These are phyloP conservation scores for Tylopilus felleus DNA, from an alignment of 768 basidiomycete genomes.

Conservation along the genomic window DNA sequence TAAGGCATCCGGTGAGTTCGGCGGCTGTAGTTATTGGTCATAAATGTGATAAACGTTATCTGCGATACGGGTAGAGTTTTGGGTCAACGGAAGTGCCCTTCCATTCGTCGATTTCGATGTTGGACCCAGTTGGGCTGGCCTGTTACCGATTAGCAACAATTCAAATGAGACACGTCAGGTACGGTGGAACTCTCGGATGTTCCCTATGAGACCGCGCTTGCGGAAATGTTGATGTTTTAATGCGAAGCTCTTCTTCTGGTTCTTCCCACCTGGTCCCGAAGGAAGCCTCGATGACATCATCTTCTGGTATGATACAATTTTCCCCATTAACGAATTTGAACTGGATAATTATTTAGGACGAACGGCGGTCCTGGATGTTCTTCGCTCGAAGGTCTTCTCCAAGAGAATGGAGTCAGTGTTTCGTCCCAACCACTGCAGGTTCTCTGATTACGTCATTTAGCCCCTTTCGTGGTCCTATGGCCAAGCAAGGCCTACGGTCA, in stretches of 20 bases:
- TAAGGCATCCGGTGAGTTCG: constrained; percentile 49
- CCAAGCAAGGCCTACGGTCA: constrained; percentile 58
- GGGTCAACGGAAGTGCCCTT: constrained; percentile 60
- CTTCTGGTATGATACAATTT: constrained; percentile 52
- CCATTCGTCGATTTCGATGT: constrained; percentile 71
- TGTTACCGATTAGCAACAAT: constrained; percentile 63
- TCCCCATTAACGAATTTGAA: not conserved
- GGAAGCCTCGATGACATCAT: constrained; percentile 72
- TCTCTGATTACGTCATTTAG: constrained; percentile 31
- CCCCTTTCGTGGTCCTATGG: constrained; percentile 67
- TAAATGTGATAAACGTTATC: not conserved
- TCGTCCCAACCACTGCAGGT: constrained; percentile 1
- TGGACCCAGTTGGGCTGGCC: constrained; percentile 72
- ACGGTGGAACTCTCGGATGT: not conserved
- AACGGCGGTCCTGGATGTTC: constrained; percentile 83
- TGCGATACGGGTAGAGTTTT: constrained; percentile 49
- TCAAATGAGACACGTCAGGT: constrained; percentile 68
- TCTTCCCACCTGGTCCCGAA: constrained; percentile 73
- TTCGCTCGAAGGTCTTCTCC: constrained; percentile 64
- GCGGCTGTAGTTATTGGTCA: not conserved
- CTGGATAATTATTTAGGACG: constrained; percentile 43
- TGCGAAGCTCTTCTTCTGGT: constrained; percentile 74
- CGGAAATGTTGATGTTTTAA: not conserved
- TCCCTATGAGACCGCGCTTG: not conserved
- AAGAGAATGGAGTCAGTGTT: constrained; percentile 66